Percentiles rank a stretch among this genome's conserved stretches.
Evolutionary conservation across 352 stramenopile species (phyloP).

Genomic region (Thalassiosira sp.): DNA sequence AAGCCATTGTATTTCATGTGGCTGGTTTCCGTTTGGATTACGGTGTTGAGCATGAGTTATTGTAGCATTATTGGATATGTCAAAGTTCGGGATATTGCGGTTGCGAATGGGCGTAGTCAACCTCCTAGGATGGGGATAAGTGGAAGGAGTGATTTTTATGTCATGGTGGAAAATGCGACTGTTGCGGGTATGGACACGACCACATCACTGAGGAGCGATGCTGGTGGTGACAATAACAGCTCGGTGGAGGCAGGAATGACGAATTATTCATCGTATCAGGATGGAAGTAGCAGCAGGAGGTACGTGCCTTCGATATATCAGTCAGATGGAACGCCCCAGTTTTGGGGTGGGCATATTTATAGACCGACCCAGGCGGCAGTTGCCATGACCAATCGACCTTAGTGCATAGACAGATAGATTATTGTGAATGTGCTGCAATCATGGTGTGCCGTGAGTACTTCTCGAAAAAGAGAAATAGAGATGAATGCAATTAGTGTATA

Average conservation of each 20-base stretch:
- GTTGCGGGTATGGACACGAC: too few relatives aligned
- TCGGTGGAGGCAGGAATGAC: background rate
- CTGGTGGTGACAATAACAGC: background rate
- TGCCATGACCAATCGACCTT: slow-evolving; percentile 65
- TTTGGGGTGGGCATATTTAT: slow-evolving; percentile 81
- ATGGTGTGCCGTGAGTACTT: too few relatives aligned
- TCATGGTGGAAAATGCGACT: slow-evolving; percentile 47
- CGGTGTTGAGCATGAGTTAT: slow-evolving; percentile 68
- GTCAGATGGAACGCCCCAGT: slow-evolving; percentile 75
- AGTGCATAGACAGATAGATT: background rate
- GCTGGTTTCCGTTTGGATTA: slow-evolving; percentile 74
- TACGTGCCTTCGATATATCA: slow-evolving; percentile 72
- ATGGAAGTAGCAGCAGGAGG: slow-evolving; percentile 12
- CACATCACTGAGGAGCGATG: too few relatives aligned
- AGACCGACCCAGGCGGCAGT: slow-evolving; percentile 78
- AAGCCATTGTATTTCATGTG: slow-evolving; percentile 74
- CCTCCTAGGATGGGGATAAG: slow-evolving; percentile 42
- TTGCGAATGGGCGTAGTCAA: slow-evolving; percentile 71
- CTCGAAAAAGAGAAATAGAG: too few relatives aligned
- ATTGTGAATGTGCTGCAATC: background rate
- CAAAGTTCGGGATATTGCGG: slow-evolving; percentile 74
- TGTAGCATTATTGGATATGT: slow-evolving; percentile 83
- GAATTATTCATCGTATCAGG: slow-evolving; percentile 43
- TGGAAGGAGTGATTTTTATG: slow-evolving; percentile 72
- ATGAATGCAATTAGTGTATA: too few relatives aligned